These are phyloP conservation scores for Cladobotryum protrusum DNA, from an alignment of 2,329 filamentous ascomycete species.

Conservation along the genomic window DNA sequence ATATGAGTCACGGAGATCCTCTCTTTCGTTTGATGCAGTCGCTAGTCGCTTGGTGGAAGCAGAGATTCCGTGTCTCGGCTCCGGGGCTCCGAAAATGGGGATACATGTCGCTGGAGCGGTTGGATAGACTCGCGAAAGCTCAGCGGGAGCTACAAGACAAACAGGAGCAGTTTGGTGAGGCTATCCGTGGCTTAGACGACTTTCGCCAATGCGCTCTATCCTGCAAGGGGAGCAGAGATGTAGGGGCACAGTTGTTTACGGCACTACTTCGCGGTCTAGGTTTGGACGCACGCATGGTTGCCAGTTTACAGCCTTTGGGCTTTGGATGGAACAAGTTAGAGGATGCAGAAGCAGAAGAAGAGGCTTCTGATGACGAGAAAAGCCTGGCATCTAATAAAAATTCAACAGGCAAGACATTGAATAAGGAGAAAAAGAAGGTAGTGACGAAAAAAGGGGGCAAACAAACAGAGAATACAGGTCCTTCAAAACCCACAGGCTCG, in stretches of 20 bases:
- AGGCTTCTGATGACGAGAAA: not conserved
- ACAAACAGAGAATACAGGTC: slow-evolving; percentile 14
- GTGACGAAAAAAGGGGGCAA: slow-evolving; percentile 10
- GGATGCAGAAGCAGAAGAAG: slow-evolving; percentile 56
- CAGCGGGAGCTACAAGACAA: slow-evolving; percentile 60
- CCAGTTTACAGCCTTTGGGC: slow-evolving; percentile 77
- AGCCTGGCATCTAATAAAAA: slow-evolving; percentile 6
- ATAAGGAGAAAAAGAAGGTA: slow-evolving; percentile 8
- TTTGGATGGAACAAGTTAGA: slow-evolving; percentile 89
- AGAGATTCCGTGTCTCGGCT: slow-evolving; percentile 68
- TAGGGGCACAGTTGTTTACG: slow-evolving; percentile 85
- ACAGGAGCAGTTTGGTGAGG: slow-evolving; percentile 70
- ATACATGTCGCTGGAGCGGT: slow-evolving; percentile 70
- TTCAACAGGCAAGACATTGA: slow-evolving; percentile 6
- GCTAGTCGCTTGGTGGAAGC: slow-evolving; percentile 82
- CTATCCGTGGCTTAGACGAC: slow-evolving; percentile 57
- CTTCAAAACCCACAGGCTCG: slow-evolving; percentile 13
- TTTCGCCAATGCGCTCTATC: slow-evolving; percentile 63
- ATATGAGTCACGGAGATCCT: slow-evolving; percentile 79
- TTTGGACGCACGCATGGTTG: slow-evolving; percentile 75
- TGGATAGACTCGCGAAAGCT: slow-evolving; percentile 67
- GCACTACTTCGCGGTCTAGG: slow-evolving; percentile 74
- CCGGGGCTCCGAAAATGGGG: slow-evolving; percentile 84
- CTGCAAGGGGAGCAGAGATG: slow-evolving; percentile 77
- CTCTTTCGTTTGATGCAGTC: slow-evolving; percentile 68